phyloP scores from a whole-genome alignment of 2,329 filamentous ascomycete genomes.

The Fusarium citri region DNA sequence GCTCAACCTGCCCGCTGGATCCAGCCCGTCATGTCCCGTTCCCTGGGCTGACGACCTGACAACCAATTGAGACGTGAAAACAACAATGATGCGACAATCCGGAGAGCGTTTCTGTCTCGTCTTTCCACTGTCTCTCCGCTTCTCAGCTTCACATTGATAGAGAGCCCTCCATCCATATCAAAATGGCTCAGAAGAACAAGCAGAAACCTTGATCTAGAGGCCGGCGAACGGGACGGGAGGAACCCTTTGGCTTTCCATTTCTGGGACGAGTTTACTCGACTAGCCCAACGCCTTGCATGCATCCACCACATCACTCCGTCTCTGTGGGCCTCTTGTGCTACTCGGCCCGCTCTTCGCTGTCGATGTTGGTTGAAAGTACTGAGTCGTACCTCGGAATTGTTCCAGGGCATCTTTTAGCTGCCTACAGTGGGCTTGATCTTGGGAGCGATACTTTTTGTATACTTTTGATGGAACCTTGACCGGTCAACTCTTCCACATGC shows the following conservation, averaged over 20 bases:
- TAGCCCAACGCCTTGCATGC: constrained; percentile 47
- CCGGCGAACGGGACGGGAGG: constrained; percentile 46
- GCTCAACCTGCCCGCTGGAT: constrained; percentile 48
- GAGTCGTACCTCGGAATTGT: neutral
- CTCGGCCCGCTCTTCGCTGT: constrained; percentile 20
- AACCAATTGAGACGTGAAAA: constrained; percentile 38
- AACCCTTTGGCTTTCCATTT: constrained; percentile 44
- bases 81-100: constrained; percentile 20
- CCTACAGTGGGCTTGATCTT: constrained; percentile 2
- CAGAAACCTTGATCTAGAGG: constrained; percentile 22
- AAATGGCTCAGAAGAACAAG: constrained; percentile 21
- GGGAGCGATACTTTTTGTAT: constrained; percentile 15
- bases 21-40: constrained; percentile 46
- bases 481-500: constrained; percentile 32
- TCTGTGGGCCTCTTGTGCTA: constrained; percentile 39
- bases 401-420: constrained; percentile 6
- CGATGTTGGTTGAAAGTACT: constrained; percentile 23
- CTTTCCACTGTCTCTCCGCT: neutral
- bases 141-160: neutral
- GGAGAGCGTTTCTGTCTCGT: constrained; percentile 15
- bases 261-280: constrained; percentile 40
- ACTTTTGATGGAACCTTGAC: constrained; percentile 30
- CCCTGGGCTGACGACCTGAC: constrained; percentile 39
- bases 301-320: constrained; percentile 43
- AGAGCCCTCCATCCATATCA: constrained; percentile 1